These are phyloP conservation scores for Monascus ruber DNA, from an alignment of 2,329 filamentous ascomycete species.

Conservation along the genomic window DNA sequence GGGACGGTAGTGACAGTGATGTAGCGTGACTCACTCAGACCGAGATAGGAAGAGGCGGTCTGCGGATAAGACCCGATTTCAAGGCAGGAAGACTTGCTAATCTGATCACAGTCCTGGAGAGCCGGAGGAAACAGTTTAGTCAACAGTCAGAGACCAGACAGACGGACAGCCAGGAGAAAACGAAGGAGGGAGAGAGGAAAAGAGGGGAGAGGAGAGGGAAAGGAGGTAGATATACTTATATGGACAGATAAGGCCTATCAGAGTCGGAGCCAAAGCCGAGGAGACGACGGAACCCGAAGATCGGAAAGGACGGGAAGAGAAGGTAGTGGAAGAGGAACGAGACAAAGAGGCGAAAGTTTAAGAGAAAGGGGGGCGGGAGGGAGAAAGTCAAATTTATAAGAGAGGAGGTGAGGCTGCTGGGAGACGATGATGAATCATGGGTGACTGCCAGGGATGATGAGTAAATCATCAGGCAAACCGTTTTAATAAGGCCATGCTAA, in stretches of 20 bases:
- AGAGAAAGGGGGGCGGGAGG: slow-evolving; percentile 1
- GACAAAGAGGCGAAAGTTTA: slow-evolving; percentile 1
- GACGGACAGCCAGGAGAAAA: neutral
- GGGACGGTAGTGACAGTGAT: no score
- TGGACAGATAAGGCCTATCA: neutral
- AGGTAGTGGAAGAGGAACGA: slow-evolving; percentile 3
- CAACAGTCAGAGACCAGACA: slow-evolving; percentile 2
- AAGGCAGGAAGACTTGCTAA: no score
- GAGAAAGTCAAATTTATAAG: slow-evolving; percentile 1
- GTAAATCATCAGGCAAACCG: no score
- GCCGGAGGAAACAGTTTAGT: no score
- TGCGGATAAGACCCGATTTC: no score
- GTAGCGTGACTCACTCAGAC: no score
- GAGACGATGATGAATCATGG: no score
- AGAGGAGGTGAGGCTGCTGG: neutral
- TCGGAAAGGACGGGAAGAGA: slow-evolving; percentile 3
- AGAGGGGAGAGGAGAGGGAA: slow-evolving; percentile 3
- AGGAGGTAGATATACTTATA: neutral
- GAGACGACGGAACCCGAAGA: slow-evolving; percentile 1
- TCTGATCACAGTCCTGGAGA: no score
- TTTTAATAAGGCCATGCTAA: no score
- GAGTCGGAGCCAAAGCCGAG: neutral
- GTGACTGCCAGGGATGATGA: no score
- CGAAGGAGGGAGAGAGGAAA: slow-evolving; percentile 2
- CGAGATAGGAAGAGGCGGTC: no score